These are phyloP conservation scores for Tagetes patula DNA, from an alignment of 129 eudicot species.

Conservation along the genomic window DNA sequence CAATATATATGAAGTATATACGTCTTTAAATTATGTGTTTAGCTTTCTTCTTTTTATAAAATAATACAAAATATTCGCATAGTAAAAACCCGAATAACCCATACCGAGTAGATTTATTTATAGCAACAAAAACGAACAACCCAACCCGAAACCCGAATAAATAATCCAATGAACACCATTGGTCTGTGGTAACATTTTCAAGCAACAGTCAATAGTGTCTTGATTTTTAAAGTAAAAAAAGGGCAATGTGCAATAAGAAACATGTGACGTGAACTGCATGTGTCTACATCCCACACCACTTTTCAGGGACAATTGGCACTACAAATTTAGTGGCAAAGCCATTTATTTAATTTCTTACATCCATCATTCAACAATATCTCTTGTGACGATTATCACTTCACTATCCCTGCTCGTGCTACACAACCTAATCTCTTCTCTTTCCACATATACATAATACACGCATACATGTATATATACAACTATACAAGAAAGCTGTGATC, in stretches of 20 bases:
- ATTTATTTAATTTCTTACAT: background rate
- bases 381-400: constrained; percentile 7
- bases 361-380: background rate
- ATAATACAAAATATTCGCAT: no score
- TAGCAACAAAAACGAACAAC: no score
- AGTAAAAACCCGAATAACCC: no score
- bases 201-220: no score
- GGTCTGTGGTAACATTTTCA: no score
- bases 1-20: no score
- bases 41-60: no score
- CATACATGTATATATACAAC: background rate
- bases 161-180: no score
- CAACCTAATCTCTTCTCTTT: constrained; percentile 26
- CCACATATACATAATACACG: background rate
- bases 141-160: no score
- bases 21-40: no score
- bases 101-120: no score
- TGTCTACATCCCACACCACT: constrained; percentile 20
- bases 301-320: constrained; percentile 22
- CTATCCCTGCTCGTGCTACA: background rate
- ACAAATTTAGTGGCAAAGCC: constrained; percentile 12
- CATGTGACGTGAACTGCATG: constrained; percentile 15
- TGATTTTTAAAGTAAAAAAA: background rate
- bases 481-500: background rate
- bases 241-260: constrained; percentile 11